A percentile compares a stretch with the other conserved stretches of the same genome.
phyloP scores from a whole-genome alignment of 805 yeast species.

The Priceomyces castillae region DNA sequence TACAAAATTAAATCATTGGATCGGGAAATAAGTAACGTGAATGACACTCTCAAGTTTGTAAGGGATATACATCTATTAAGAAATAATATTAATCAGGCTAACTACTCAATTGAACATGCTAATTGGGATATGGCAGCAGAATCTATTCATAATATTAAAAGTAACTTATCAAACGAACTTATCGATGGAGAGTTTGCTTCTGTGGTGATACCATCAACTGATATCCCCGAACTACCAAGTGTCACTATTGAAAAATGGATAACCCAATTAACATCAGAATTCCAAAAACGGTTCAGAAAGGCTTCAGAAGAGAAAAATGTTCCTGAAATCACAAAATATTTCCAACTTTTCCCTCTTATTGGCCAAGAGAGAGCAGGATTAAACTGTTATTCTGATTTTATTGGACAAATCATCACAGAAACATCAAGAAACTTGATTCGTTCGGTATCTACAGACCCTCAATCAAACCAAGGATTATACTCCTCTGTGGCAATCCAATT shows the following conservation, averaged over 20 bases:
- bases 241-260: conserved; percentile 58
- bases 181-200: conserved; percentile 68
- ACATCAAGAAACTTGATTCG: conserved; percentile 69
- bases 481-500: conserved; percentile 62
- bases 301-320: conserved; percentile 71
- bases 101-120: conserved; percentile 62
- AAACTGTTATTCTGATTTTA: conserved; percentile 77
- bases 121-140: conserved; percentile 80
- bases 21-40: conserved; percentile 63
- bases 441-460: conserved; percentile 20
- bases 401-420: conserved; percentile 78
- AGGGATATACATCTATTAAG: conserved; percentile 64
- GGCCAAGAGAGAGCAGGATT: conserved; percentile 71
- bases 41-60: conserved; percentile 61
- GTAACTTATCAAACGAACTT: conserved; percentile 51
- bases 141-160: conserved; percentile 46
- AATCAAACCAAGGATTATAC: conserved; percentile 47
- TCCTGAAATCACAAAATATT: conserved; percentile 68
- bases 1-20: conserved; percentile 68
- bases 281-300: conserved; percentile 59
- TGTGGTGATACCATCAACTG: conserved; percentile 80
- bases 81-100: conserved; percentile 59
- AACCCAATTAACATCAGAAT: conserved; percentile 52
- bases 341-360: conserved; percentile 84
- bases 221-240: conserved; percentile 76